These are phyloP conservation scores for Serpula lacrymans DNA, from an alignment of 768 basidiomycete genomes.

Conservation along the genomic window DNA sequence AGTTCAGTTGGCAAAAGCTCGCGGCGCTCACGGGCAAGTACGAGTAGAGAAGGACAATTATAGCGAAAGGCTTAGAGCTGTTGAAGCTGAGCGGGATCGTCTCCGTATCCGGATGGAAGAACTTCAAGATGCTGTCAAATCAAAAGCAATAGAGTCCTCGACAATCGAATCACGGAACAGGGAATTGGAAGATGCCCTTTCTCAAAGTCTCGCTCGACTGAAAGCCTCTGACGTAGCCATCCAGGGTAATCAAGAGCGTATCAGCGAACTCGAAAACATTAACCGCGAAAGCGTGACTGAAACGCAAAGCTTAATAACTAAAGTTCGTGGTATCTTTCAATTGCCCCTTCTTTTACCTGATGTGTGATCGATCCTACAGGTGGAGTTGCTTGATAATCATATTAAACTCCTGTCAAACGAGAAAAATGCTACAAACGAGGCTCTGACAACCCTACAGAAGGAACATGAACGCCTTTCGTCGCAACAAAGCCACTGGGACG, in stretches of 20 bases:
- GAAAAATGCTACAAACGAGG: slow-evolving; percentile 52
- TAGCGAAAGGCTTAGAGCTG: slow-evolving; percentile 53
- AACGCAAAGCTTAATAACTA: slow-evolving; percentile 52
- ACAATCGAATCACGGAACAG: slow-evolving; percentile 47
- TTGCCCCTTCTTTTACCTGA: slow-evolving; percentile 9
- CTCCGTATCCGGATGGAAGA: slow-evolving; percentile 56
- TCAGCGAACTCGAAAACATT: slow-evolving; percentile 57
- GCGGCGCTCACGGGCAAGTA: slow-evolving; percentile 71
- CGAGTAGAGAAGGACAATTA: slow-evolving; percentile 80
- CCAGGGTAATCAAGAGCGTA: slow-evolving; percentile 57
- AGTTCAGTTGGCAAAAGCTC: slow-evolving; percentile 71
- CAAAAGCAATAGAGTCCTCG: slow-evolving; percentile 44
- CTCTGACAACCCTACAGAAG: slow-evolving; percentile 50
- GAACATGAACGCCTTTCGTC: slow-evolving; percentile 56
- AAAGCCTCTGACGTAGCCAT: slow-evolving; percentile 69
- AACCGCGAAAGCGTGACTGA: slow-evolving; percentile 55
- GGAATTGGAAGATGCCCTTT: slow-evolving; percentile 71
- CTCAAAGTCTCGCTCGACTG: slow-evolving; percentile 66
- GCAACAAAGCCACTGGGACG: slow-evolving; percentile 80
- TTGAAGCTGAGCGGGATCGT: slow-evolving; percentile 65
- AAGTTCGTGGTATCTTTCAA: slow-evolving; percentile 42
- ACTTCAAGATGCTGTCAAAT: slow-evolving; percentile 39
- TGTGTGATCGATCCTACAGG: slow-evolving; percentile 46
- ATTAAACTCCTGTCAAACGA: slow-evolving; percentile 56
- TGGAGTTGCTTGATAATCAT: slow-evolving; percentile 59